These are phyloP conservation scores for Athelia psychrophila DNA, from an alignment of 1,284 basidiomycete species.

Conservation along the genomic window DNA sequence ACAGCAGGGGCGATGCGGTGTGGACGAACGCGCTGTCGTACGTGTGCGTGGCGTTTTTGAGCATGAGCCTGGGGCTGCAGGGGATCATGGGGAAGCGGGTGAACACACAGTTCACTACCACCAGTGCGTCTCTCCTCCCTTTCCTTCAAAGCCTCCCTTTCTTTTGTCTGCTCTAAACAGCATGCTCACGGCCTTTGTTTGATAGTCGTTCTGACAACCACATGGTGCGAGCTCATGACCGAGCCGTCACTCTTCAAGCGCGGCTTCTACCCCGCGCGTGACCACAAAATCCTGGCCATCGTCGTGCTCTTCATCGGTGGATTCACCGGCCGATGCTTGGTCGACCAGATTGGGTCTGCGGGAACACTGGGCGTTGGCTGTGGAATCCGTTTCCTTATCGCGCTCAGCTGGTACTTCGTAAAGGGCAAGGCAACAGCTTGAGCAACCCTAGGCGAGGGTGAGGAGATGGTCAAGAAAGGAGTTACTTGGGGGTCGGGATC, in stretches of 20 bases:
- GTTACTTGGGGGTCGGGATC: no score
- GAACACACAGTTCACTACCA: slow-evolving; percentile 78
- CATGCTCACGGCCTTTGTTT: neutral
- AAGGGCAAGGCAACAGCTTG: slow-evolving; percentile 40
- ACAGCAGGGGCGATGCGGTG: slow-evolving; percentile 53
- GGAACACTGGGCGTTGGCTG: slow-evolving; percentile 67
- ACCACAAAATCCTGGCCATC: slow-evolving; percentile 73
- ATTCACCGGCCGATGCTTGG: slow-evolving; percentile 64
- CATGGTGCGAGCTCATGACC: slow-evolving; percentile 84
- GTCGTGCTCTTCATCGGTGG: slow-evolving; percentile 73
- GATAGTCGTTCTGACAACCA: slow-evolving; percentile 69
- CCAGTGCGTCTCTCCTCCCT: slow-evolving; percentile 45
- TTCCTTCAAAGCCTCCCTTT: neutral
- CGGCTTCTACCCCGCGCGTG: slow-evolving; percentile 56
- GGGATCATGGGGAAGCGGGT: slow-evolving; percentile 83
- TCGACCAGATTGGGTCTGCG: slow-evolving; percentile 60
- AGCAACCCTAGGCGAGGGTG: neutral
- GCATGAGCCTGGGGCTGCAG: slow-evolving; percentile 75
- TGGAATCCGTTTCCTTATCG: slow-evolving; percentile 62
- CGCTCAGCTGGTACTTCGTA: slow-evolving; percentile 68
- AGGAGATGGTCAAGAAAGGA: neutral
- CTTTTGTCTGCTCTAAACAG: neutral
- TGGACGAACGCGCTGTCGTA: slow-evolving; percentile 71
- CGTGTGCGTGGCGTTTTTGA: slow-evolving; percentile 72
- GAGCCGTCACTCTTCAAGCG: slow-evolving; percentile 70